Base-by-base conservation (phyloP, 148 eudicot species). In the Mesembryanthemum crystallinum region DNA sequence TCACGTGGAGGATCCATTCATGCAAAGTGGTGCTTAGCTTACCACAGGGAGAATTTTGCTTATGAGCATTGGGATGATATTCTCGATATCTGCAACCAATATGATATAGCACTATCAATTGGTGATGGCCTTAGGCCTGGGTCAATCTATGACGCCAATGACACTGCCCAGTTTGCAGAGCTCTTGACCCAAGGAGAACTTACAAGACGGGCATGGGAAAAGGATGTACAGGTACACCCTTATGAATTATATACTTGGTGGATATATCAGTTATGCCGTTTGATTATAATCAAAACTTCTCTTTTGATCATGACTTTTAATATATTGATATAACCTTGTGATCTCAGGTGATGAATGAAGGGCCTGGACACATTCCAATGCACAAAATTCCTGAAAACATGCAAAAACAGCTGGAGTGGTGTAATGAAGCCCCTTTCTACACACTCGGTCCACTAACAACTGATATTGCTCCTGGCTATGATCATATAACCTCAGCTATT, bases 11-110 rank as follows among this genome's bases (percentile, higher is more conserved):
- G 98, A 45, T 95, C 98, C 55, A 95, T 95, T 73, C 98, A 95
- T 84, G 98, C 98, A 37, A 95, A 95, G 77, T 95, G 98, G 98
- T 92, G 97, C 80, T 86, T 95, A 74, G 90, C 98, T 73, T 92
- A 95, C 76, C 98, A 95, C 77, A 90, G 81, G 77, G 98, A 95
- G 87, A 95, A 95, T 73, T 95, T 95, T 82, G 98, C 98, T 76
- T 95, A 95, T 85, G 96, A 95, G 57, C 98, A 95, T 78, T 95
- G 98, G 98, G 98, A 95, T 85, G 98, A 95, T 35, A 95, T 95
- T 62, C 84, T 95, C 2, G 98, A 95, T 64, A 95, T 95, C 72
- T 95, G 98, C 73, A 95, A 95, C 77, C 97, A 95, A 43, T 95
- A 95, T 80, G 98, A 95, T 73, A 89, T 95, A 30, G 83, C 98